Evolutionary conservation across 192 early-diverging fungal genomes (phyloP).

Genomic region (Piromyces finnis): DNA sequence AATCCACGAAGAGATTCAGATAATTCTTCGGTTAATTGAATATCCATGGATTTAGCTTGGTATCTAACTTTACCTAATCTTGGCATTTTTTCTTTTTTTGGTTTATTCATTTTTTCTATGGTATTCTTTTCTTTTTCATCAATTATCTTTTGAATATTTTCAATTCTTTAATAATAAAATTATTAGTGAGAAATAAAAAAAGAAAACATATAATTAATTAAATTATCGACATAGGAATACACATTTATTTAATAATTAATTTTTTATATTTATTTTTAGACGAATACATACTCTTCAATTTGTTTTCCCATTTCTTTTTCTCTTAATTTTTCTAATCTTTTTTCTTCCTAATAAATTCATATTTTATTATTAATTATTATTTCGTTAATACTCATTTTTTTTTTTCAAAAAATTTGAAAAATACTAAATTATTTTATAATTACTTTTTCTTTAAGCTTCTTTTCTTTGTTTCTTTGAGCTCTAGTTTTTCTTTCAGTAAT

Average conservation of each 20-base stretch:
- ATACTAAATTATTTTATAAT: too few species aligned
- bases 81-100: neutral
- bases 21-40: constrained; percentile 31
- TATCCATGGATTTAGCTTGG: constrained; percentile 10
- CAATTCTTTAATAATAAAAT: too few species aligned
- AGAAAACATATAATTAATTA: too few species aligned
- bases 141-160: neutral
- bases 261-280: too few species aligned
- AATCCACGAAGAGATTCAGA: constrained; percentile 21
- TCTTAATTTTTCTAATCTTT: neutral
- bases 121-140: neutral
- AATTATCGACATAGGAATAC: too few species aligned
- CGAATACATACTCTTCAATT: neutral
- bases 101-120: neutral
- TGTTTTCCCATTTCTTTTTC: neutral
- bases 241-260: too few species aligned
- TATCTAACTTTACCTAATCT: constrained; percentile 8
- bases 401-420: too few species aligned
- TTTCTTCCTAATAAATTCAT: neutral
- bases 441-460: neutral
- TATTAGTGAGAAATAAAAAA: too few species aligned
- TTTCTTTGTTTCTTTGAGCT: neutral
- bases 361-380: too few species aligned
- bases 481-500: neutral
- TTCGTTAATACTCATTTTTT: too few species aligned